Conservation (phyloP, 805 yeast genomes). For the Babjeviella inositovora region DNA sequence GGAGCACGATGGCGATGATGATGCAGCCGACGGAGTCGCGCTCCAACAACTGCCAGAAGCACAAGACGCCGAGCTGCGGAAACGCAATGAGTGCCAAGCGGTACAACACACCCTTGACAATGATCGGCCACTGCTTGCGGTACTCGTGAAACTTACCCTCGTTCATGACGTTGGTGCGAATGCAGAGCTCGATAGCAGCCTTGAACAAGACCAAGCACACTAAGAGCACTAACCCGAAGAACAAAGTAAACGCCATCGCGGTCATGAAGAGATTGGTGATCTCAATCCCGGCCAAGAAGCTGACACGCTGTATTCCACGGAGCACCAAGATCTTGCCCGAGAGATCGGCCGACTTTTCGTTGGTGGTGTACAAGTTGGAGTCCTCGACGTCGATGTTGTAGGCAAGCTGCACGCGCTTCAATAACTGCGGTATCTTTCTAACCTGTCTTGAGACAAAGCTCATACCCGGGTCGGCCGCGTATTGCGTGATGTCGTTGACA, state of each 20-base stretch:
- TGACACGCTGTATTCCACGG: constrained; percentile 86
- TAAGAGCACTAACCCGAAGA: constrained; percentile 50
- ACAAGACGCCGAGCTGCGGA: constrained; percentile 71
- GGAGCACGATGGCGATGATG: constrained; percentile 62
- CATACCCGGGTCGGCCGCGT: too few relatives aligned
- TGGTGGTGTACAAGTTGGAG: constrained; percentile 41
- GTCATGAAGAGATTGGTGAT: constrained; percentile 78
- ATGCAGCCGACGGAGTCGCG: constrained; percentile 74
- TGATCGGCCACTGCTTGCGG: constrained; percentile 69
- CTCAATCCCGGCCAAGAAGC: constrained; percentile 74
- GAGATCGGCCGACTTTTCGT: constrained; percentile 46
- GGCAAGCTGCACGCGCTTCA: too few relatives aligned
- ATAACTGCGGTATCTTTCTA: too few relatives aligned
- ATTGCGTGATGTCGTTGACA: too few relatives aligned
- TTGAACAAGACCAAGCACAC: constrained; percentile 47
- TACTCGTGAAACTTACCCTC: constrained; percentile 58
- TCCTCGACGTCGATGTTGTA: constrained; percentile 31
- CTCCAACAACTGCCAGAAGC: constrained; percentile 80
- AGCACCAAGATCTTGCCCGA: constrained; percentile 61
- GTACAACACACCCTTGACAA: constrained; percentile 79
- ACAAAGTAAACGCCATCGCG: constrained; percentile 67
- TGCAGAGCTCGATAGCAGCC: constrained; percentile 46
- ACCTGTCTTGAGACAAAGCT: too few relatives aligned
- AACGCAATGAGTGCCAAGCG: constrained; percentile 72
- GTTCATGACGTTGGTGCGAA: constrained; percentile 39